Percentiles rank a stretch among this genome's conserved stretches.
These are phyloP conservation scores for Asclepias syriaca DNA, from an alignment of 257 asterid species.

Conservation along the genomic window DNA sequence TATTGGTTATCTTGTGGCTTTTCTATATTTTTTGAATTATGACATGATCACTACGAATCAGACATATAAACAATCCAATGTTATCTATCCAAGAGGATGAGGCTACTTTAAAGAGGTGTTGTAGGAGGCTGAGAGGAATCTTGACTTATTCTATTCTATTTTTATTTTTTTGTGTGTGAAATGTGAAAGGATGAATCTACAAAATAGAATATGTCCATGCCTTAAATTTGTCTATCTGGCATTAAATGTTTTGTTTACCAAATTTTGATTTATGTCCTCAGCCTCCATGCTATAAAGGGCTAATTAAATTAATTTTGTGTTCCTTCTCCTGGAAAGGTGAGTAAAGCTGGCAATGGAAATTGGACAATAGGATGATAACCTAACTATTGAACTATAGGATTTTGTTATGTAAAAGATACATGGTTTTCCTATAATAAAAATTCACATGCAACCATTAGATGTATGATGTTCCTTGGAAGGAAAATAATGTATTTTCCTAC, in stretches of 20 bases:
- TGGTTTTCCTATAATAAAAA: background rate
- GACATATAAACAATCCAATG: background rate
- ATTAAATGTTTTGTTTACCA: background rate
- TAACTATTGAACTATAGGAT: background rate
- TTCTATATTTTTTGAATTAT: background rate
- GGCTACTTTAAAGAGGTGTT: background rate
- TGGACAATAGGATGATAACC: background rate
- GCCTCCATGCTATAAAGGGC: too few species aligned
- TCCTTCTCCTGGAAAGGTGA: background rate
- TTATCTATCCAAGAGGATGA: background rate
- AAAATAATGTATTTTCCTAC: background rate
- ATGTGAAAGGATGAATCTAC: background rate
- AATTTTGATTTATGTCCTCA: background rate
- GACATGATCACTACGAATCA: background rate
- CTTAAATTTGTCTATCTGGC: background rate
- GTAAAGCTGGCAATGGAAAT: background rate
- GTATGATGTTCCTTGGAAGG: background rate
- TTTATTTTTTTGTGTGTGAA: background rate
- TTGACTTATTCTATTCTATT: background rate
- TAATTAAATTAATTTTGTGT: background rate
- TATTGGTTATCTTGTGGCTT: background rate
- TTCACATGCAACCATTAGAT: background rate
- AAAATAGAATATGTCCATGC: background rate
- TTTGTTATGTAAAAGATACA: background rate
- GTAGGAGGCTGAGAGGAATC: background rate